These are phyloP conservation scores for Nicotiana noctiflora DNA, from an alignment of 257 asterid genomes.

Conservation along the genomic window DNA sequence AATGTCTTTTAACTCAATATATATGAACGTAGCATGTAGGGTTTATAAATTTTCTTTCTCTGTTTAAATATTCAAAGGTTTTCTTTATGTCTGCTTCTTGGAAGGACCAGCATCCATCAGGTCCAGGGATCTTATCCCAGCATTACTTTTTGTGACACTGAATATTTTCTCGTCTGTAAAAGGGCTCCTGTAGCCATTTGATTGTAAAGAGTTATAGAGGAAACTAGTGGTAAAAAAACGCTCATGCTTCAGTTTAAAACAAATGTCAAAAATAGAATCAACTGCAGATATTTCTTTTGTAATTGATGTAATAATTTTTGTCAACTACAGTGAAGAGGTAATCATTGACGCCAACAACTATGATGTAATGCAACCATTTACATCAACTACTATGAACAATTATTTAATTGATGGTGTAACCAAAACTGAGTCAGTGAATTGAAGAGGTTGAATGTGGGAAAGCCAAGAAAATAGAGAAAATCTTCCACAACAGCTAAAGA, in stretches of 20 bases:
- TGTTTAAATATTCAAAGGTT: background rate
- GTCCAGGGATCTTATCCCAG: background rate
- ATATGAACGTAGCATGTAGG: background rate
- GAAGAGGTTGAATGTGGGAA: background rate
- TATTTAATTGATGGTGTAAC: background rate
- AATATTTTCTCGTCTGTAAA: background rate
- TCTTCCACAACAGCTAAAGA: background rate
- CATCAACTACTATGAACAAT: background rate
- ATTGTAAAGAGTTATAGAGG: background rate
- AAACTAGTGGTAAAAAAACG: background rate
- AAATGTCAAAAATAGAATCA: background rate
- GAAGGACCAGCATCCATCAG: background rate
- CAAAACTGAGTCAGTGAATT: background rate
- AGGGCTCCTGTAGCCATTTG: background rate
- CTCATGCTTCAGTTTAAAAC: background rate
- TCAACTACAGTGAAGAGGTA: background rate
- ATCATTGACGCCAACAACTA: background rate
- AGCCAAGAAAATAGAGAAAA: background rate
- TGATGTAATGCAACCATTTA: background rate
- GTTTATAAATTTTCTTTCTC: background rate
- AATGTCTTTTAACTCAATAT: background rate
- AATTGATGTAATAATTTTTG: background rate
- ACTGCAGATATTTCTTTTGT: background rate
- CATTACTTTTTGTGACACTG: background rate
- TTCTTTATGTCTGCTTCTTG: background rate